Evolutionary conservation across 208 protist species (phyloP).

Genomic region (Leishmania tropica): DNA sequence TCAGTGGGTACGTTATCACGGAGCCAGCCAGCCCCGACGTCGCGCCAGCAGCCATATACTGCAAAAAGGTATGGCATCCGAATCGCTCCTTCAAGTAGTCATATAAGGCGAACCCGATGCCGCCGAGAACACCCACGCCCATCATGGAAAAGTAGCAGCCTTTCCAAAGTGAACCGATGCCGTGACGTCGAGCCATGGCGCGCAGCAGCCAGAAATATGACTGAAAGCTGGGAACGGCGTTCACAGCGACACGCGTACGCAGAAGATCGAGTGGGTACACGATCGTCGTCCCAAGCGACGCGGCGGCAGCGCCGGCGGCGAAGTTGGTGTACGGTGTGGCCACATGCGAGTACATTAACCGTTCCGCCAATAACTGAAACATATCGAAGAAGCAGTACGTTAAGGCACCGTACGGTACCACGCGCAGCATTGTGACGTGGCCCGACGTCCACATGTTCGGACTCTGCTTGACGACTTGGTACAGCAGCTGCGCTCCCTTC

Average conservation of each 20-base stretch:
- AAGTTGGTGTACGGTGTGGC: conserved; percentile 78
- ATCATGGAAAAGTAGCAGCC: conserved; percentile 88
- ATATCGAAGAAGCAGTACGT: conserved; percentile 94
- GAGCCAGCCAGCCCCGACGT: conserved; percentile 76
- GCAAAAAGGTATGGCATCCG: conserved; percentile 62
- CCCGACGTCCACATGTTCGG: conserved; percentile 89
- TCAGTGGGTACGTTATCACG: conserved; percentile 87
- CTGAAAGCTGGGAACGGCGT: conserved; percentile 46
- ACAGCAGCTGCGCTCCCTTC: conserved; percentile 41
- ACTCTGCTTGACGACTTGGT: conserved; percentile 58
- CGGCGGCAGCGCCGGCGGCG: conserved; percentile 80
- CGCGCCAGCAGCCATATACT: conserved; percentile 71
- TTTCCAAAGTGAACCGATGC: conserved; percentile 65
- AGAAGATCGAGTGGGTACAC: conserved; percentile 95
- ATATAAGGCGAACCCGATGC: conserved; percentile 91
- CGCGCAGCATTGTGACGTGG: conserved; percentile 92
- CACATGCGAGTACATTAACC: conserved; percentile 72
- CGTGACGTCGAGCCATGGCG: conserved; percentile 57
- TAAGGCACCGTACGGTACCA: conserved; percentile 92
- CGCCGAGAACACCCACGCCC: conserved; percentile 87
- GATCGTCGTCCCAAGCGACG: conserved; percentile 77
- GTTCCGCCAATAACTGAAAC: conserved; percentile 79
- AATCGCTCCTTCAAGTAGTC: conserved; percentile 82
- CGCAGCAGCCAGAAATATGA: conserved; percentile 84
- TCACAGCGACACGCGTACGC: conserved; percentile 76